phyloP scores from a whole-genome alignment of 2,329 filamentous ascomycete species.

The Alternaria consortialis region DNA sequence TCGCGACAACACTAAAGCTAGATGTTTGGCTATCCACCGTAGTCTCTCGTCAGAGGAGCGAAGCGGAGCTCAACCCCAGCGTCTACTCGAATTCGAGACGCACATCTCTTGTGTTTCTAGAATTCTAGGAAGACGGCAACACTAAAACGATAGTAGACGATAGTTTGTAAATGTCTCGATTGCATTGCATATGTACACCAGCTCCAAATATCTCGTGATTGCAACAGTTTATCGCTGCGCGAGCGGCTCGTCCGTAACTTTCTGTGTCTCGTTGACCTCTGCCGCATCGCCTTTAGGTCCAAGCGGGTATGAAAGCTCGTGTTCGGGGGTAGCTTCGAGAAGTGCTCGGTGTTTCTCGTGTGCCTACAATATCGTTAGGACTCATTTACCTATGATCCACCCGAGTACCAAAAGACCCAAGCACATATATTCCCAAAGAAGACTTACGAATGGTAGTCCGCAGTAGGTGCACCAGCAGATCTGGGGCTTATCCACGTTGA shows the following conservation, averaged over 20 bases:
- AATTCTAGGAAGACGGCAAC: not conserved
- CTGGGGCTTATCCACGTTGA: constrained; percentile 97
- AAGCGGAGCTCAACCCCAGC: not conserved
- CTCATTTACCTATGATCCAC: not conserved
- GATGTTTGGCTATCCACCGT: too few relatives aligned
- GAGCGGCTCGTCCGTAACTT: constrained; percentile 66
- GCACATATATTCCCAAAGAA: not conserved
- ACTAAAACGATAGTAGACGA: not conserved
- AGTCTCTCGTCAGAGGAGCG: not conserved
- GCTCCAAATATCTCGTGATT: not conserved
- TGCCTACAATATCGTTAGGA: constrained; percentile 66
- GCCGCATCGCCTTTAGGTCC: constrained; percentile 66
- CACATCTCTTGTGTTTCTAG: not conserved
- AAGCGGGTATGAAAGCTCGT: constrained; percentile 83
- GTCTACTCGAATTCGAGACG: not conserved
- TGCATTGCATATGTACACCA: constrained; percentile 42
- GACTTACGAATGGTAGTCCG: constrained; percentile 86
- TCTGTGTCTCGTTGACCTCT: constrained; percentile 66
- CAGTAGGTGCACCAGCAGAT: constrained; percentile 93
- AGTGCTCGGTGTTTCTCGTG: constrained; percentile 87
- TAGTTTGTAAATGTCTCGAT: constrained; percentile 3
- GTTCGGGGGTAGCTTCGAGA: constrained; percentile 81
- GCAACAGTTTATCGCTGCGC: constrained; percentile 63
- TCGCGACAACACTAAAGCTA: too few relatives aligned
- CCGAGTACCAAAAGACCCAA: not conserved